Evolutionary conservation across 495 filamentous ascomycete species (phyloP), one percentile per base, ranked within the genome.

Genomic region (Diplogelasinospora grovesii): DNA sequence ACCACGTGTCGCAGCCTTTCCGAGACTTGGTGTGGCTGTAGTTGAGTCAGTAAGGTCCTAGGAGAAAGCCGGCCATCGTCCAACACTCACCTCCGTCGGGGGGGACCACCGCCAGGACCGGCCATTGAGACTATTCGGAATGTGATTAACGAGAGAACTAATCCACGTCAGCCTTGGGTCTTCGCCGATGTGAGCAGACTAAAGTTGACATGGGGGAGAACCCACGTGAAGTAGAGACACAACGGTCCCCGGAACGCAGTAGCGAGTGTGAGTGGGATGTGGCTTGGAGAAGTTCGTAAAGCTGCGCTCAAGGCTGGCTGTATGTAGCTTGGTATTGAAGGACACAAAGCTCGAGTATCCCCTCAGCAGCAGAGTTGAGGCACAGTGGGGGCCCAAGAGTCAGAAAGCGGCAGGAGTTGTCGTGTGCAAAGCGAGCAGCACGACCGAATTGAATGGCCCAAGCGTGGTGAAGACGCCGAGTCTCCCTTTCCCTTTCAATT

Each of bases 21-120:
- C 92, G 79, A 34, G 90, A 96, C 67, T 98, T 98, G 49, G 93
- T 98, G 70, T 98, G 92, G 68, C 90, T 88, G 59, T 36, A 43
- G 20, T 36, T 23, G 37, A 5, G 13, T 23, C 16, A 39, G 50
- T 55, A 22, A 56, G 49, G 33, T 26, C 50, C 31, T 26, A 22
- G 5, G 23, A 45, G 37, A 42, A 49, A 11, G 42, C 19, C 38
- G 13, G 34, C 31, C 5, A 32, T 44, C 9, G 19, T 27, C 8
- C 1, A 27, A 44, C 47, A 66, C 63, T 48, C 52, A 69, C 72
- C 72, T 83, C 58, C 81, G 69, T 56, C 81, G 68, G 41, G 79
- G 78, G 60, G 81, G 81, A 65, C 81, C 81, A 68, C 81, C 81
- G 58, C 81, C 81, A 47, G 78, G 77, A 59, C 81, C 79, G 61